Evolutionary conservation across 106 monocot species (phyloP), one percentile per base, ranked within the genome.

Genomic region (Hemerocallis citrina): DNA sequence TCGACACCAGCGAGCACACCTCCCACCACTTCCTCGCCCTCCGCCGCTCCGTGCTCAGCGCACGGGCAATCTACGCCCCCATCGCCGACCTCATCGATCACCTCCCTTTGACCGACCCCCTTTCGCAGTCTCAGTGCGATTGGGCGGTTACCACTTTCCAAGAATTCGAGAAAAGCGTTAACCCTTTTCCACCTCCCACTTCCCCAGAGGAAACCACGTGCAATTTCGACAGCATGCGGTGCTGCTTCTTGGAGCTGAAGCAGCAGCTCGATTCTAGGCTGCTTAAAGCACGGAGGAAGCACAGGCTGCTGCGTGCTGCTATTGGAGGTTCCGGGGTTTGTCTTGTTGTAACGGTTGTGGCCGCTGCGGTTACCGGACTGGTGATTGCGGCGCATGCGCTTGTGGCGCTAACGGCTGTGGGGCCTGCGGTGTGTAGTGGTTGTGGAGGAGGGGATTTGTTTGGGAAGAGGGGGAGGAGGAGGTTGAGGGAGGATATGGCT

Each of bases 111-210:
- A 24, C 36, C 72, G 12, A 27, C 31, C 17, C n/a, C 31, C 54
- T 77, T 21, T 76, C 78, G 6, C 64, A 11, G n/a, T 30, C 78
- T 0, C 76, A 83, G 55, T 76, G 87, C 66, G 72, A 77, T 8
- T 58, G 52, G 64, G 92, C 84, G 16, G 77, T 78, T 46, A 69
- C 77, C 35, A 47, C 14, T 2, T 70, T 85, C 48, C 52, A 66
- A 44, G 57, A 75, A 15, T 89, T 84, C 61, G 44, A 70, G 14
- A 24, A 19, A 58, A n/a, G 16, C 4, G 66, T 34, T 25, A 93
- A 89, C 59, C 93, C 93, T 3, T 93, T 88, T 65, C 62, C 75
- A 0, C n/a, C n/a, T n/a, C n/a, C n/a, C n/a, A n/a, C n/a, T n/a
- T n/a, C n/a, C n/a, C 20, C 52, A 27, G 69, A 39, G 43, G 39